Conservation (phyloP, 371 early-diverging fungal species). For the Mortierella sp. region DNA sequence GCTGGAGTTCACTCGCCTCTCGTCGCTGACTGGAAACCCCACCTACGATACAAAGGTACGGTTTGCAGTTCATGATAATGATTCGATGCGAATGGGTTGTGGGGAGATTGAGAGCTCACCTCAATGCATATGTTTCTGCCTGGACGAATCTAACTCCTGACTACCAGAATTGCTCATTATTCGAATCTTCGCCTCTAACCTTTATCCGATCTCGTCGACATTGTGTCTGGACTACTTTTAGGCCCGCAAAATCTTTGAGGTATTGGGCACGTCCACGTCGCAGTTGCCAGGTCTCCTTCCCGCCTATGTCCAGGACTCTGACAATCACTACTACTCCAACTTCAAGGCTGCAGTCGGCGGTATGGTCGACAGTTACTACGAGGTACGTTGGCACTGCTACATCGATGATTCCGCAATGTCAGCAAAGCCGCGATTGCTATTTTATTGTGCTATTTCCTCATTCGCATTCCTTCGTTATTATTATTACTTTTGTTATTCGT, state of each 20-base stretch:
- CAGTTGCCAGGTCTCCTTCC: slow-evolving; percentile 74
- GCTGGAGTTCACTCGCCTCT: slow-evolving; percentile 88
- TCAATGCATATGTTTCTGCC: neutral
- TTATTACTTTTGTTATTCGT: neutral
- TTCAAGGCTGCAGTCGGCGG: slow-evolving; percentile 65
- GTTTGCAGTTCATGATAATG: neutral
- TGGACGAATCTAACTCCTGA: neutral
- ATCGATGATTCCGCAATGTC: neutral
- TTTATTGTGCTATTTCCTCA: neutral
- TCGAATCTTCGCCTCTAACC: neutral
- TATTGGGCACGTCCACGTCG: slow-evolving; percentile 62
- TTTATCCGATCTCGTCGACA: neutral
- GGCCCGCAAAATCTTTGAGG: slow-evolving; percentile 67
- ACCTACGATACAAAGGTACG: slow-evolving; percentile 71
- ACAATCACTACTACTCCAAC: slow-evolving; percentile 44
- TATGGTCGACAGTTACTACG: slow-evolving; percentile 69
- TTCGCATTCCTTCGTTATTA: neutral
- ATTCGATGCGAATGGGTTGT: neutral
- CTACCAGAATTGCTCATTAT: neutral
- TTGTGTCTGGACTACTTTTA: slow-evolving; percentile 22
- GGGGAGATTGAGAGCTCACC: neutral
- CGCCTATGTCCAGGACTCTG: slow-evolving; percentile 46
- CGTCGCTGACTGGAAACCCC: slow-evolving; percentile 77
- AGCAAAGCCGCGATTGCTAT: neutral
- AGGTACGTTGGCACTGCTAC: slow-evolving; percentile 32